Evolutionary conservation across 352 stramenopile species (phyloP), one percentile per base, ranked within the genome.

Genomic region (Phytopythium chamaehyphon): DNA sequence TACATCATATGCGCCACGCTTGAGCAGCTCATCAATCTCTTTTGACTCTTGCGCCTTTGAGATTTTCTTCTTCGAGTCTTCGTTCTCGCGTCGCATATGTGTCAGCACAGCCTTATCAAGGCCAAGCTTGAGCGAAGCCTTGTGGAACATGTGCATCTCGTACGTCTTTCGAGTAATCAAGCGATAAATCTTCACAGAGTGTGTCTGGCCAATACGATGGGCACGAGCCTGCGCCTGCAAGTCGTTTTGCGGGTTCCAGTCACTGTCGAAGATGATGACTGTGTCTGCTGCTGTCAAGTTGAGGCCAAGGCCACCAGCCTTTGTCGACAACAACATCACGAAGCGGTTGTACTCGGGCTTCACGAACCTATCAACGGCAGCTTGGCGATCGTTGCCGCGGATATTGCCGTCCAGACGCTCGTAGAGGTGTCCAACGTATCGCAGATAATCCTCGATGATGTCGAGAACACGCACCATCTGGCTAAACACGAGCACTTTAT

Each of bases 391-490:
- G 49, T 93, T 94, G 14, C 86, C 86, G 44, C 84, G 97, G 51
- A 99, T 98, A 51, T 96, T 97, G 26, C 83, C 98, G 69, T 99
- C 98, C 55, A 99, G 93, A 14, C 97, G 84, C 62, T 99, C 97
- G 76, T 95, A 98, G 21, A 95, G 69, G 64, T 98, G 95, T 3
- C 86, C 81, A 26, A 93, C 82, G 44, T 86, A 87, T 24, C 87
- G 71, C 24, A 99, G 68, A 71, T 99, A 99, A 61, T 99, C 97
- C 62, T 99, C 96, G 19, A 99, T 94, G 31, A 99, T 97, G 67
- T 99, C 96, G 44, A 99, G 73, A 66, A 99, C 98, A 35, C 96
- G 96, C 42, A 98, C 97, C 84, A 97, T 96, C 74, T 99, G 98
- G 47, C 90, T 98, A 67, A 99, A 99, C 19, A 99, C 93, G 14